A percentile compares a stretch with the other conserved stretches of the same genome.
Conservation (phyloP, 345 rosid genomes). For the Citrus trifoliata region DNA sequence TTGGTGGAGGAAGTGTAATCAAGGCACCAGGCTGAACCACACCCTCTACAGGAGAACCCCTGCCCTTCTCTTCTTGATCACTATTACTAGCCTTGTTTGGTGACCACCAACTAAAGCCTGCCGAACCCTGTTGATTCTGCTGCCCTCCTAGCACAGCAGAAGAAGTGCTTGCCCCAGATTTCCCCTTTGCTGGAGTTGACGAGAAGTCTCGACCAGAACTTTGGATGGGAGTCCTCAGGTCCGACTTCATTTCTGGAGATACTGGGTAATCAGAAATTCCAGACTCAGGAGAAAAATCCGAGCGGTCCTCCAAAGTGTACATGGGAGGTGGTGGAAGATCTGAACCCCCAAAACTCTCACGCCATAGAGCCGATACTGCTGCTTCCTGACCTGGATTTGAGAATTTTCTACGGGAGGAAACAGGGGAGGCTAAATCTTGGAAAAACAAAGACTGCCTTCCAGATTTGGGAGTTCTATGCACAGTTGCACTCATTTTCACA, state of each 20-base stretch:
- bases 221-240: conserved; percentile 47
- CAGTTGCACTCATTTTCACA: conserved; percentile 50
- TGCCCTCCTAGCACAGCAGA: conserved; percentile 56
- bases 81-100: conserved; percentile 44
- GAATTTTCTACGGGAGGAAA: conserved; percentile 73
- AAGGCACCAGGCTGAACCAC: conserved; percentile 81
- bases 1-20: conserved; percentile 85
- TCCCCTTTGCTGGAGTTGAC: conserved; percentile 48
- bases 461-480: conserved; percentile 71
- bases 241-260: conserved; percentile 70
- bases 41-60: conserved; percentile 90
- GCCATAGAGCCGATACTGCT: conserved; percentile 96
- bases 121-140: conserved; percentile 59
- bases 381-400: conserved; percentile 83
- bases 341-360: conserved; percentile 77
- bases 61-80: conserved; percentile 86
- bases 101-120: conserved; percentile 76
- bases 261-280: conserved; percentile 71
- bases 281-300: conserved; percentile 85
- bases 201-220: conserved; percentile 54
- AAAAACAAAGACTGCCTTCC: conserved; percentile 80
- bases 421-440: conserved; percentile 86
- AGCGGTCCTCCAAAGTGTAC: conserved; percentile 82
- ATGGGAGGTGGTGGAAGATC: conserved; percentile 98
- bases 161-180: conserved; percentile 58